phyloP scores from a whole-genome alignment of 2,329 filamentous ascomycete species.

The Aspergillus clavatus region DNA sequence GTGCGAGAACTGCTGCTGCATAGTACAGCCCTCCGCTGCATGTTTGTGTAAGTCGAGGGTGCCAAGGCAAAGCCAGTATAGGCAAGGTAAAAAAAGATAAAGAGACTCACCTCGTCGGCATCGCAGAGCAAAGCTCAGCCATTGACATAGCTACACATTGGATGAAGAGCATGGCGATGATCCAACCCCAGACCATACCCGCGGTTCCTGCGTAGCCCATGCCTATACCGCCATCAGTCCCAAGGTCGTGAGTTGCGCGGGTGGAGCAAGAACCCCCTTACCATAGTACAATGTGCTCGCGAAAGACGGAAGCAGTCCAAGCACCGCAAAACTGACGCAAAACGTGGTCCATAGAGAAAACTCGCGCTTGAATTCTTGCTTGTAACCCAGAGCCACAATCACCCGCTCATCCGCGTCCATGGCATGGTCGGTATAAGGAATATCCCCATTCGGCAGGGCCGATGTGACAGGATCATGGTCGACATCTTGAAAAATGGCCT shows the following conservation, averaged over 20 bases:
- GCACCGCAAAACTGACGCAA: conserved; percentile 67
- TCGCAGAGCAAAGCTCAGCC: conserved; percentile 68
- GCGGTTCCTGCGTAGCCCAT: conserved; percentile 54
- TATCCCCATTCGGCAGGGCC: conserved; percentile 34
- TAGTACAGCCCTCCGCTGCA: conserved; percentile 68
- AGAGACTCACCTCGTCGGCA: conserved; percentile 57
- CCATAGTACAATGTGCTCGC: conserved; percentile 69
- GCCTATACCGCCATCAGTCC: conserved; percentile 21
- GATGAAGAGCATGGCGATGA: conserved; percentile 67
- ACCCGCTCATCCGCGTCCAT: conserved; percentile 41
- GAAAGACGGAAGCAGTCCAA: conserved; percentile 66
- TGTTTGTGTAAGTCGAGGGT: conserved; percentile 1
- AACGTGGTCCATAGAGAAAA: conserved; percentile 71
- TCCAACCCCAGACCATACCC: conserved; percentile 73
- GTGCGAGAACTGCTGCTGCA: conserved; percentile 65
- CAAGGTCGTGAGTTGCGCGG: background rate
- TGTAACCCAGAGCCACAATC: conserved; percentile 47
- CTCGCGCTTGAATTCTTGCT: conserved; percentile 63
- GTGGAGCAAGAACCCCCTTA: conserved; percentile 33
- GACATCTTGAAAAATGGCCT: conserved; percentile 16
- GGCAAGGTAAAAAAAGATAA: background rate
- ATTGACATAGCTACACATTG: conserved; percentile 64
- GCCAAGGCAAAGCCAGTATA: too few relatives aligned
- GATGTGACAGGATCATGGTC: conserved; percentile 35
- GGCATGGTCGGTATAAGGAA: conserved; percentile 31